Evolutionary conservation across 306 rosid genomes (phyloP).

Genomic region (Casuarina glauca): DNA sequence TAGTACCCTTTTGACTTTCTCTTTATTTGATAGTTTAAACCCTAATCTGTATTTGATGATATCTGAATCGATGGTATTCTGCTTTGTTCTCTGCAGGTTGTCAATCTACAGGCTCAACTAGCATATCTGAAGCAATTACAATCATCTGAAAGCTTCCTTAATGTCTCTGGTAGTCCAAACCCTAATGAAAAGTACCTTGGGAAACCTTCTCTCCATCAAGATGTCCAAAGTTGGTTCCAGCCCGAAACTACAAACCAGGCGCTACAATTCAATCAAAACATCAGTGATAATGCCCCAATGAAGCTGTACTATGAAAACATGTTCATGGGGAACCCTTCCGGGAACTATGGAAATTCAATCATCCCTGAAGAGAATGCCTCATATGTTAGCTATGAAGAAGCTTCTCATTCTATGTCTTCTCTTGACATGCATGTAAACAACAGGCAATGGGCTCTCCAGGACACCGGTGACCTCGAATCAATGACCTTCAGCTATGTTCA

Average conservation of each 20-base stretch:
- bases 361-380: constrained; percentile 57
- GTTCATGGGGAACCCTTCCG: constrained; percentile 44
- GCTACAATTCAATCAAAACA: constrained; percentile 41
- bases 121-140: constrained; percentile 75
- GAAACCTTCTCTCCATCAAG: constrained; percentile 44
- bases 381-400: constrained; percentile 70
- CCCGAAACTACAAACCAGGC: constrained; percentile 39
- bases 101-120: constrained; percentile 83
- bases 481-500: constrained; percentile 63
- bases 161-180: constrained; percentile 46
- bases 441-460: constrained; percentile 56
- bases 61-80: constrained; percentile 12
- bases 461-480: constrained; percentile 63
- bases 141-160: constrained; percentile 55
- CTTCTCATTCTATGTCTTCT: constrained; percentile 56
- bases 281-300: constrained; percentile 31
- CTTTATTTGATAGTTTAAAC: constrained; percentile 13
- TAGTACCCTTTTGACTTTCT: not conserved
- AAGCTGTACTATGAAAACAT: constrained; percentile 40
- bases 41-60: constrained; percentile 22
- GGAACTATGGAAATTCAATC: constrained; percentile 48
- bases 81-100: constrained; percentile 53
- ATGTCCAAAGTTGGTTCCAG: constrained; percentile 60
- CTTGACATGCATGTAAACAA: constrained; percentile 51
- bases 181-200: constrained; percentile 54